Conservation (phyloP, 805 yeast genomes). For the Kluyveromyces wickerhamii region DNA sequence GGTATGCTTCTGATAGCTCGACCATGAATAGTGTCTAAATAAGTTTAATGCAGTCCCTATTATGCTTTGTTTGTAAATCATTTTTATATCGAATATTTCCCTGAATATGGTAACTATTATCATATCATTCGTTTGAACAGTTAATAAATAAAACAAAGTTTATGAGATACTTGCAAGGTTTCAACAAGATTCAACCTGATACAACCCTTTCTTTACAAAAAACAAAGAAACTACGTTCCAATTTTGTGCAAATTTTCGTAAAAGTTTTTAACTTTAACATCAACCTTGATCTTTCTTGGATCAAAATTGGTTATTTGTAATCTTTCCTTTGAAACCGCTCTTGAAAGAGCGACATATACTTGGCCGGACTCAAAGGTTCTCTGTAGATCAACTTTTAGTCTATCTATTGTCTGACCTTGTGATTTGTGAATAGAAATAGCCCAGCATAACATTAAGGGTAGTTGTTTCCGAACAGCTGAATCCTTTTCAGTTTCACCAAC, state of each 20-base stretch:
- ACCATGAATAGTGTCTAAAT: slow-evolving; percentile 5
- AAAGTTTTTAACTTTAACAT: slow-evolving; percentile 52
- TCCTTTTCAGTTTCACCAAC: slow-evolving; percentile 30
- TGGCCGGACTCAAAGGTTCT: slow-evolving; percentile 74
- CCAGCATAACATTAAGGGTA: slow-evolving; percentile 73
- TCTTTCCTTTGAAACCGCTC: slow-evolving; percentile 62
- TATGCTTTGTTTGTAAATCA: no score
- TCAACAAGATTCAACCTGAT: no score
- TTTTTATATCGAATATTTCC: no score
- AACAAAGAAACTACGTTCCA: background rate
- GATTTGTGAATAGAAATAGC: slow-evolving; percentile 79
- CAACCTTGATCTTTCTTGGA: slow-evolving; percentile 48
- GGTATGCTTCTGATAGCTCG: slow-evolving; percentile 8
- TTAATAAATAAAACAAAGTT: no score
- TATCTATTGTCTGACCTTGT: slow-evolving; percentile 73
- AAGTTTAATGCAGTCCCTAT: no score
- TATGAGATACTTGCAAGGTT: no score
- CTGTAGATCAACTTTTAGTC: slow-evolving; percentile 61
- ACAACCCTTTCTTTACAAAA: no score
- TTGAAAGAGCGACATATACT: slow-evolving; percentile 72
- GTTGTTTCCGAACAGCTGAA: slow-evolving; percentile 41
- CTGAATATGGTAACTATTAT: no score
- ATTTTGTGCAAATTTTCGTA: slow-evolving; percentile 39
- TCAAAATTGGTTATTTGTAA: slow-evolving; percentile 62
- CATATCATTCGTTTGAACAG: no score